Evolutionary conservation across 1,139 yeast species (phyloP).

Genomic region (Hemisphaericaspora xylanilytica): DNA sequence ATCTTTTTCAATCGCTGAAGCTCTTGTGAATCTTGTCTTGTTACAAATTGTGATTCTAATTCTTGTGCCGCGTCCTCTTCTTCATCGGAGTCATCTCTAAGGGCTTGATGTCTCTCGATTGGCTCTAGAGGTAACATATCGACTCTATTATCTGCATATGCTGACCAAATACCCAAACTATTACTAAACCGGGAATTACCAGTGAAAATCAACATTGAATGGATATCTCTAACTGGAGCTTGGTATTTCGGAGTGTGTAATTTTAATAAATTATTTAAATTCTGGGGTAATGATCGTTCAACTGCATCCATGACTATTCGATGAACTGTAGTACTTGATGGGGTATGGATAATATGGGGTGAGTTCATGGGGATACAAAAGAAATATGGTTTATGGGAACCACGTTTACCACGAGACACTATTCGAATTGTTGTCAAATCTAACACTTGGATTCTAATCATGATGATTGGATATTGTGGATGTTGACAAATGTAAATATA

Average conservation of each 20-base stretch:
- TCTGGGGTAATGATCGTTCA: conserved; percentile 49
- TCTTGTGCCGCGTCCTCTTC: conserved; percentile 8
- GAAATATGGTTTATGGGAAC: conserved; percentile 60
- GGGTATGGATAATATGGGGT: conserved; percentile 62
- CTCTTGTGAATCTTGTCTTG: conserved; percentile 25
- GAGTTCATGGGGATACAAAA: conserved; percentile 67
- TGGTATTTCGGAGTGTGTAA: conserved; percentile 30
- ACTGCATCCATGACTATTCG: conserved; percentile 59
- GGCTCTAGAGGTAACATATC: conserved; percentile 61
- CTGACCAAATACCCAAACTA: conserved; percentile 66
- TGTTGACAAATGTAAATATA: conserved; percentile 69
- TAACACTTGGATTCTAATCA: conserved; percentile 67
- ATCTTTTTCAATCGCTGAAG: conserved; percentile 28
- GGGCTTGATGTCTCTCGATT: conserved; percentile 28
- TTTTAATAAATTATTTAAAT: conserved; percentile 26
- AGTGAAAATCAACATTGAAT: conserved; percentile 52
- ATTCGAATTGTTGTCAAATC: conserved; percentile 40
- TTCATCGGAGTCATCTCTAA: conserved; percentile 8
- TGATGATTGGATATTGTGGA: conserved; percentile 56
- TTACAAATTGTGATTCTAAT: conserved; percentile 25
- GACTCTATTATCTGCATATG: conserved; percentile 63
- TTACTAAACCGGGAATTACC: conserved; percentile 61
- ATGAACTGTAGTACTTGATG: conserved; percentile 45
- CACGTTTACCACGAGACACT: conserved; percentile 34
- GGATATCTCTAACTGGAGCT: conserved; percentile 52